These are phyloP conservation scores for Rosa chinensis DNA, from an alignment of 306 rosid genomes.

Conservation along the genomic window DNA sequence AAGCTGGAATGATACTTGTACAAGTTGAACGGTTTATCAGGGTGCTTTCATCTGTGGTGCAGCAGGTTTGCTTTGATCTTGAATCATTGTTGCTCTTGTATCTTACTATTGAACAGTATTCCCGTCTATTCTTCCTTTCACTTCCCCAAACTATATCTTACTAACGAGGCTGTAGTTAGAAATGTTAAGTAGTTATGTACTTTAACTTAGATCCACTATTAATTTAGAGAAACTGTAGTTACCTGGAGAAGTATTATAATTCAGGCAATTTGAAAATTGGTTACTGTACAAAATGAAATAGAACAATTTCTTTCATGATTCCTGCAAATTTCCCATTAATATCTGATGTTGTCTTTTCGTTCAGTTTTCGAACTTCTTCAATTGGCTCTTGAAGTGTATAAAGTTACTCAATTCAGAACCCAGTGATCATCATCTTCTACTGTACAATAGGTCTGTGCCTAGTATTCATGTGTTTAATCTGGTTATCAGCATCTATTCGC, in stretches of 20 bases:
- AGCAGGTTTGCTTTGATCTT: conserved; percentile 66
- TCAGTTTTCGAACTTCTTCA: conserved; percentile 95
- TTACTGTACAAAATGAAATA: not conserved
- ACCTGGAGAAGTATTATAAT: not conserved
- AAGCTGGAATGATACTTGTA: conserved; percentile 91
- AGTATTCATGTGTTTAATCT: conserved; percentile 21
- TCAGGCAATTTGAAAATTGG: not conserved
- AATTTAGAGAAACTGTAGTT: not conserved
- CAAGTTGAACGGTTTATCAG: conserved; percentile 92
- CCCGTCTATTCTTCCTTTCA: not conserved
- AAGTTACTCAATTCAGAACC: conserved; percentile 89
- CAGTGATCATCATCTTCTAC: conserved; percentile 90
- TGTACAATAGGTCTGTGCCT: conserved; percentile 68
- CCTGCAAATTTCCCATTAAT: not conserved
- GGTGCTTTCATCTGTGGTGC: conserved; percentile 88
- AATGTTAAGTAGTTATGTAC: not conserved
- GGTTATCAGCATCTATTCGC: conserved; percentile 17
- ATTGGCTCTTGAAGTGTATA: conserved; percentile 93
- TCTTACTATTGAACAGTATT: conserved; percentile 17
- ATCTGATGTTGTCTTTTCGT: conserved; percentile 26
- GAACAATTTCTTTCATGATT: not conserved
- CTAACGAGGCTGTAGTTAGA: conserved; percentile 1
- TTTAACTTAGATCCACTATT: conserved; percentile 2
- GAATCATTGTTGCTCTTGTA: conserved; percentile 16
- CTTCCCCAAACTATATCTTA: not conserved